These are phyloP conservation scores for Polygonum aviculare DNA, from an alignment of 148 eudicot species.

Conservation along the genomic window DNA sequence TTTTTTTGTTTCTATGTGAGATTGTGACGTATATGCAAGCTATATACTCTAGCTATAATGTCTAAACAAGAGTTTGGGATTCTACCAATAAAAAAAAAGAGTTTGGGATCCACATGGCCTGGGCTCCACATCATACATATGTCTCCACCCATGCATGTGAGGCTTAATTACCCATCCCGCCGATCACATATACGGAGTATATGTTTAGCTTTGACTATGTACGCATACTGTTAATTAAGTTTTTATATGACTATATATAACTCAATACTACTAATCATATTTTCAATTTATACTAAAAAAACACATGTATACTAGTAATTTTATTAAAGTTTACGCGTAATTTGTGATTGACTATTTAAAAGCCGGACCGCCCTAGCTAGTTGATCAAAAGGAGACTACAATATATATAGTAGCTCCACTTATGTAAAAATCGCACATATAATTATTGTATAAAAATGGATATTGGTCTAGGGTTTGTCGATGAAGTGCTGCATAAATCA, in stretches of 20 bases:
- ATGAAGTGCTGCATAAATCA: background rate
- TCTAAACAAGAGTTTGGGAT: too few relatives aligned
- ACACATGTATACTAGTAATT: background rate
- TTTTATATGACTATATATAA: background rate
- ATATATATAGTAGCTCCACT: background rate
- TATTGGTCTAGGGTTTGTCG: constrained; percentile 2
- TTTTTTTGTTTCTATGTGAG: too few relatives aligned
- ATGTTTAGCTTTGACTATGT: background rate
- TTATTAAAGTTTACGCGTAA: background rate
- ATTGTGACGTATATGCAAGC: too few relatives aligned
- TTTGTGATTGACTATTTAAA: background rate
- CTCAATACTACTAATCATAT: background rate
- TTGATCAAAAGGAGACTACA: background rate
- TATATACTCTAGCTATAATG: too few relatives aligned
- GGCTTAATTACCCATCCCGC: background rate
- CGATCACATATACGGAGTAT: background rate
- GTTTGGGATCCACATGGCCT: too few relatives aligned
- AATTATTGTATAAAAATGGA: background rate
- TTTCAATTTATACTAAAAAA: background rate
- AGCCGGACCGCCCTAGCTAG: background rate
- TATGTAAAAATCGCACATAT: background rate
- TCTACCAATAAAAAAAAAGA: too few relatives aligned
- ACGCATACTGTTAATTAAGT: background rate
- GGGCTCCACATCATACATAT: too few relatives aligned
- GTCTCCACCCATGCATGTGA: background rate